phyloP scores from a whole-genome alignment of 2,329 filamentous ascomycete species.

The Metarhizium rileyi region DNA sequence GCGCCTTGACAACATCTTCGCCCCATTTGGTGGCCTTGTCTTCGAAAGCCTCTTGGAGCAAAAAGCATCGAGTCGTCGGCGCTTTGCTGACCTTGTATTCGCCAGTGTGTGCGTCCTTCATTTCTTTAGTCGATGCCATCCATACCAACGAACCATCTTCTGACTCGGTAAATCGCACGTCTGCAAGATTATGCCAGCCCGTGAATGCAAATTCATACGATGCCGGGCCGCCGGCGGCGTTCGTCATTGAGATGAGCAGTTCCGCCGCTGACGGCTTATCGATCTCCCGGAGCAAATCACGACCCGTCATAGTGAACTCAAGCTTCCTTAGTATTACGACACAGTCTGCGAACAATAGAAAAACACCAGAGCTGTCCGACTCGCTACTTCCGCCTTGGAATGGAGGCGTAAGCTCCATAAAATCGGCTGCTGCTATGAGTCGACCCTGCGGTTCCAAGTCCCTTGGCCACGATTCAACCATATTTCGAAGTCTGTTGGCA shows the following conservation, averaged over 20 bases:
- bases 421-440: constrained; percentile 72
- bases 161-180: constrained; percentile 65
- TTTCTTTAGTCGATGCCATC: constrained; percentile 54
- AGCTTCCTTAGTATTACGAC: constrained; percentile 68
- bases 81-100: constrained; percentile 31
- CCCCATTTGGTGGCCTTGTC: constrained; percentile 65
- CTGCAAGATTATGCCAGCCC: constrained; percentile 59
- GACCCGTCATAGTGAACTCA: constrained; percentile 54
- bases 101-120: constrained; percentile 44
- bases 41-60: constrained; percentile 67
- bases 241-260: constrained; percentile 53
- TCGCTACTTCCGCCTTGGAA: constrained; percentile 39
- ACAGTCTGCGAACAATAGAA: constrained; percentile 78
- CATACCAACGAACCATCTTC: constrained; percentile 54
- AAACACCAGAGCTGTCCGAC: constrained; percentile 52
- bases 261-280: constrained; percentile 65
- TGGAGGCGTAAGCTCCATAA: constrained; percentile 65
- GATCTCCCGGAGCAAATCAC: constrained; percentile 72
- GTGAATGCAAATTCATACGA: constrained; percentile 65
- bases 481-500: constrained; percentile 61
- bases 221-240: constrained; percentile 49
- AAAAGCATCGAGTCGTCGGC: constrained; percentile 56
- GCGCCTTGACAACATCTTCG: constrained; percentile 80
- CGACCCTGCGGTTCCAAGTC: constrained; percentile 66
- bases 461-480: constrained; percentile 68